Percentiles rank a stretch among this genome's conserved stretches.
These are phyloP conservation scores for Darksidea phi DNA, from an alignment of 495 filamentous ascomycete genomes.

Conservation along the genomic window DNA sequence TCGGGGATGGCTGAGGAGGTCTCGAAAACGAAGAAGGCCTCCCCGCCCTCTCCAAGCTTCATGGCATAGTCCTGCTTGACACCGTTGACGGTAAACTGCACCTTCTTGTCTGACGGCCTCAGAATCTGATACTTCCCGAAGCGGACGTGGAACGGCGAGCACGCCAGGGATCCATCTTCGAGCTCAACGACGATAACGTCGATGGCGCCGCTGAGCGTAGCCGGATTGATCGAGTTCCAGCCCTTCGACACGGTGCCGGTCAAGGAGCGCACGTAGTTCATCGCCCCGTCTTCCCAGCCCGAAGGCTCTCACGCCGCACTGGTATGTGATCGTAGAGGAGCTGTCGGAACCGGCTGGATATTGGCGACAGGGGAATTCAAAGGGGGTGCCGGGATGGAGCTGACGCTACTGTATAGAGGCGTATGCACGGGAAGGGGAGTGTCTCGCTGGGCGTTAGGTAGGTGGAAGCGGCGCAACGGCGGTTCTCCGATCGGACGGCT, in stretches of 20 bases:
- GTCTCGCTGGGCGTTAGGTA: too few relatives aligned
- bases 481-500: too few relatives aligned
- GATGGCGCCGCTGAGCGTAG: slow-evolving; percentile 94
- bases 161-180: slow-evolving; percentile 86
- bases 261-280: slow-evolving; percentile 98
- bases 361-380: background rate
- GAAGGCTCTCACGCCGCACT: background rate
- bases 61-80: slow-evolving; percentile 89
- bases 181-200: slow-evolving; percentile 99
- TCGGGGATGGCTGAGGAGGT: slow-evolving; percentile 84
- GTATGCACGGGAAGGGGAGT: too few relatives aligned
- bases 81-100: slow-evolving; percentile 89
- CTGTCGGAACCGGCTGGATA: background rate
- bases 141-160: slow-evolving; percentile 96
- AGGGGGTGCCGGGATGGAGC: too few relatives aligned
- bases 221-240: slow-evolving; percentile 99
- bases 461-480: too few relatives aligned
- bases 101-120: slow-evolving; percentile 97
- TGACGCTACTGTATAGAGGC: too few relatives aligned
- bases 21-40: slow-evolving; percentile 98
- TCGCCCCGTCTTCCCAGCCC: slow-evolving; percentile 40
- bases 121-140: slow-evolving; percentile 98
- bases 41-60: slow-evolving; percentile 96
- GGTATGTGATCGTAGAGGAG: background rate
- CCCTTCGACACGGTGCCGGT: slow-evolving; percentile 95